Base-by-base conservation (phyloP, 73 alveolate genomes). In the Loxodes magnus region DNA sequence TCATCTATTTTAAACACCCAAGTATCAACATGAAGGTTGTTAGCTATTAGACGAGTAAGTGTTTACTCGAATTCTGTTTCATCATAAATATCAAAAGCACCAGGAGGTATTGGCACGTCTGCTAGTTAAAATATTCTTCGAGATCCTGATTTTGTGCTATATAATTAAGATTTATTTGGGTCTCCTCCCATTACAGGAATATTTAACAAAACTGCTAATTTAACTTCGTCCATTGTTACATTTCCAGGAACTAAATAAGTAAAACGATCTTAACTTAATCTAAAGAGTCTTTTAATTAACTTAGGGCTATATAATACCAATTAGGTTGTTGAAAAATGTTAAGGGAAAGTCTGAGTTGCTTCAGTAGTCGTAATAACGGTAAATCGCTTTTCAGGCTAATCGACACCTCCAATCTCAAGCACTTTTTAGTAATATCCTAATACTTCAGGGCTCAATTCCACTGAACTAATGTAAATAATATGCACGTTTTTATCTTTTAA, bases 1-100 rank as follows among this genome's bases (percentile, higher is more conserved):
- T 93, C 93, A 77, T 93, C 99, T 10, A 93, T 71, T 62, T 93
- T 93, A 67, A 93, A 74, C 20, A 93, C 72, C 99, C 99, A 93
- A 9, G 90, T 76, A 41, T 82, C 79, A 42, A 90, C 89, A 51
- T 76, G 74, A 4, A 89, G 90, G 64, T 90, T 90, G 27, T 88
- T 76, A 3, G 96, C 90, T 5, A 93, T 90, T 39, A 93, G 59
- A 37, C 89, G 87, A 10, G 98, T 82, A 43, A 93, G 67, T 17
- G 94, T 64, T 53, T 85, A 79, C 34, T 72, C 59, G 55, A 93
- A 87, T 57, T 93, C 99, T 65, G 75, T 66, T 79, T 93, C 97
- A 33, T 88, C 95, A 71, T 93, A 89, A 56, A 93, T 93, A 62
- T 93, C 97, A 63, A 80, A 79, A 15, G 97, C 96, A 5, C 92